A percentile compares a stretch with the other conserved stretches of the same genome.
Conservation (phyloP, 2,329 filamentous ascomycete genomes). For the Xylariaceae sp. region DNA sequence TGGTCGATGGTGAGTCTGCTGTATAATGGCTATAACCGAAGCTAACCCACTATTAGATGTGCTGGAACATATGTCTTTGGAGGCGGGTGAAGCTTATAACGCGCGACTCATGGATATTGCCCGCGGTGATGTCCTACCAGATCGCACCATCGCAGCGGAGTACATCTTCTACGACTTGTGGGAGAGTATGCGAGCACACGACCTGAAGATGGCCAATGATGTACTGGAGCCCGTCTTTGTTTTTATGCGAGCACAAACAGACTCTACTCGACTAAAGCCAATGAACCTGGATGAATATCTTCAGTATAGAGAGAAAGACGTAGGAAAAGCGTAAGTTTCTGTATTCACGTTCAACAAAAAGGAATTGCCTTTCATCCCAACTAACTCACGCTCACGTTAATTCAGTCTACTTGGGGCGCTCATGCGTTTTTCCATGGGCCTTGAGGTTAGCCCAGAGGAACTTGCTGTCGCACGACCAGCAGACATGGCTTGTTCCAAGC, state of each 20-base stretch:
- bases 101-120: conserved; percentile 44
- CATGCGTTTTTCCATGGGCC: conserved; percentile 47
- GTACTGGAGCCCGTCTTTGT: conserved; percentile 47
- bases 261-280: conserved; percentile 36
- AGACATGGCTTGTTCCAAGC: conserved; percentile 46
- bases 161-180: conserved; percentile 50
- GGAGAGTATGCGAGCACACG: conserved; percentile 47
- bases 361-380: no score
- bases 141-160: conserved; percentile 44
- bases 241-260: conserved; percentile 51
- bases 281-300: conserved; percentile 45
- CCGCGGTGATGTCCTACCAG: conserved; percentile 41
- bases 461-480: conserved; percentile 33
- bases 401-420: conserved; percentile 44
- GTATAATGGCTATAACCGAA: no score
- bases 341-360: background rate
- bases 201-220: conserved; percentile 45
- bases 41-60: conserved; percentile 15
- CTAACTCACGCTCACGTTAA: background rate
- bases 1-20: conserved; percentile 45
- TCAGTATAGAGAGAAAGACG: conserved; percentile 48
- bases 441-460: conserved; percentile 41
- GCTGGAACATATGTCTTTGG: conserved; percentile 8
- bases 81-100: background rate
- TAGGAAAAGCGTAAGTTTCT: conserved; percentile 46